phyloP scores from a whole-genome alignment of 1,139 yeast genomes.

The Saccharomycopsis phalli region DNA sequence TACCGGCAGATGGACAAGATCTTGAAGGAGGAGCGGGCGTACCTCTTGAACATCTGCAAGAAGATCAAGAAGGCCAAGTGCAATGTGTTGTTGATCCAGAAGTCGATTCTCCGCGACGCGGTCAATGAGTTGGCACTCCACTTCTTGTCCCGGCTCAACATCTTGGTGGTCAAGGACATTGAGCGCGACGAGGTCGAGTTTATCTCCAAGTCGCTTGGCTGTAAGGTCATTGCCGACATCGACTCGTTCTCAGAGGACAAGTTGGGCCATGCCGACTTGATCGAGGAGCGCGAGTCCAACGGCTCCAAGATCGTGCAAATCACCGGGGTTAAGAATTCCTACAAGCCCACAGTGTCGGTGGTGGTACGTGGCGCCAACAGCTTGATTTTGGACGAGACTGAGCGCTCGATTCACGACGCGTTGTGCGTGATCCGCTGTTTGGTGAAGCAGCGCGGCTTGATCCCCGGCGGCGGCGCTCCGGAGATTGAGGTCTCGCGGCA shows the following conservation, averaged over 20 bases:
- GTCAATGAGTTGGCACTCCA: slow-evolving; percentile 94
- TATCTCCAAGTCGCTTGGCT: slow-evolving; percentile 81
- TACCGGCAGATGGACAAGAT: slow-evolving; percentile 99
- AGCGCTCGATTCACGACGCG: slow-evolving; percentile 94
- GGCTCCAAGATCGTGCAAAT: slow-evolving; percentile 90
- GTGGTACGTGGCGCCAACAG: slow-evolving; percentile 93
- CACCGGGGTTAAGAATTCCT: slow-evolving; percentile 64
- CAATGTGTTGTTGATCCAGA: slow-evolving; percentile 87
- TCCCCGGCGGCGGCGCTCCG: slow-evolving; percentile 99
- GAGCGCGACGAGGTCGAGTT: slow-evolving; percentile 97
- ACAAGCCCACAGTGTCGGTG: slow-evolving; percentile 76
- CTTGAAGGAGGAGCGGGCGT: slow-evolving; percentile 93
- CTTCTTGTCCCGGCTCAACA: slow-evolving; percentile 84
- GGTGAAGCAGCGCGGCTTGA: slow-evolving; percentile 86
- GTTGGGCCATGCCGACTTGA: slow-evolving; percentile 81
- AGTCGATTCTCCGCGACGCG: slow-evolving; percentile 92
- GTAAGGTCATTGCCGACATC: slow-evolving; percentile 93
- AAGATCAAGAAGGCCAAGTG: slow-evolving; percentile 95
- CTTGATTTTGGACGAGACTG: slow-evolving; percentile 88
- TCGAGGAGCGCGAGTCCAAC: slow-evolving; percentile 86
- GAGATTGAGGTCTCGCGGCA: slow-evolving; percentile 89
- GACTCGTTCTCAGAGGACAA: slow-evolving; percentile 90
- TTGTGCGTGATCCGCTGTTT: slow-evolving; percentile 93
- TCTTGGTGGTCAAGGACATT: slow-evolving; percentile 89
- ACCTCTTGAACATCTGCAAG: slow-evolving; percentile 86